A percentile compares a stretch with the other conserved stretches of the same genome.
These are phyloP conservation scores for Globisporangium spinosum DNA, from an alignment of 352 stramenopile genomes.

Conservation along the genomic window DNA sequence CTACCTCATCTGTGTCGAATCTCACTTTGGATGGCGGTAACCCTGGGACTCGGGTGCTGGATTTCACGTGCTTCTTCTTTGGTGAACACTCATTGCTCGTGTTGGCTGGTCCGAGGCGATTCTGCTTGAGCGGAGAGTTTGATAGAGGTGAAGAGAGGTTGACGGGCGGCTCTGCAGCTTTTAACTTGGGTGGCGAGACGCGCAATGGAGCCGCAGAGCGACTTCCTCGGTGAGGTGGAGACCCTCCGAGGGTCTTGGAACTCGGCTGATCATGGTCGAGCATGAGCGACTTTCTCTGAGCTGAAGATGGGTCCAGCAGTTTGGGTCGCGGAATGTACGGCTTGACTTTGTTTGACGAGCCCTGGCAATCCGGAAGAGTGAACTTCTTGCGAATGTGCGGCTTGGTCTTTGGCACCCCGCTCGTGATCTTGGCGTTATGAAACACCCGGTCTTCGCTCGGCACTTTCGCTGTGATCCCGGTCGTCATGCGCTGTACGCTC, in stretches of 20 bases:
- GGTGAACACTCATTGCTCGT: background rate
- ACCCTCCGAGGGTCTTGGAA: background rate
- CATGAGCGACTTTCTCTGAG: background rate
- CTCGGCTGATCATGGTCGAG: background rate
- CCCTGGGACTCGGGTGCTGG: background rate
- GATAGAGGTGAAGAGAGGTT: background rate
- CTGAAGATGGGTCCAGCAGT: background rate
- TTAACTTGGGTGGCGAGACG: constrained; percentile 2
- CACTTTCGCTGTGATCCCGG: constrained; percentile 24
- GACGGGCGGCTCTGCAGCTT: background rate
- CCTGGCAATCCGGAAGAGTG: constrained; percentile 36
- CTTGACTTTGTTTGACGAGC: constrained; percentile 29
- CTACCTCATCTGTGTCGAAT: background rate
- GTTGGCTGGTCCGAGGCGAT: background rate
- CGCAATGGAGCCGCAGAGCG: constrained; percentile 6
- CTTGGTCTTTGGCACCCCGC: constrained; percentile 32
- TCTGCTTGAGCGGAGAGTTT: constrained; percentile 9
- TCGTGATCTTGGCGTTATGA: constrained; percentile 30
- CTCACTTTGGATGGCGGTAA: background rate
- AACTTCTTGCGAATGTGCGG: constrained; percentile 40
- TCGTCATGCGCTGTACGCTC: constrained; percentile 10
- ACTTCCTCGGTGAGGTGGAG: constrained; percentile 9
- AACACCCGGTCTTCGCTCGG: constrained; percentile 38
- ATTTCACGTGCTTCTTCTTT: constrained; percentile 9
- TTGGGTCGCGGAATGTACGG: constrained; percentile 7